Evolutionary conservation across 129 eudicot genomes (phyloP), one percentile per base, ranked within the genome.

Genomic region (Mikania micrantha): DNA sequence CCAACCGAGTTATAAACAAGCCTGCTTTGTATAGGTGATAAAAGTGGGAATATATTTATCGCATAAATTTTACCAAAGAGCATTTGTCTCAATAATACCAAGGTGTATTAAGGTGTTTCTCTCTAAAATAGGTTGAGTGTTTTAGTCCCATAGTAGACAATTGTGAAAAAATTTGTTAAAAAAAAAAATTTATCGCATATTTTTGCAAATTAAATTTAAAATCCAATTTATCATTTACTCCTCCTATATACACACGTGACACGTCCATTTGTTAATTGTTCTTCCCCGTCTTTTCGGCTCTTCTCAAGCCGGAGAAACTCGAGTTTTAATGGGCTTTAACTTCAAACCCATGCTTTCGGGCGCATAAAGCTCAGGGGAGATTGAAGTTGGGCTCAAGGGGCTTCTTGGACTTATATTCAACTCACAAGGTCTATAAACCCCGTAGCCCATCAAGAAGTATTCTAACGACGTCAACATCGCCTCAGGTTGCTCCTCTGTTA

Each of bases 341-440:
- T 88, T 91, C 88, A 91, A 76, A 2, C 98, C 98, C 98, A 91
- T 91, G 84, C 95, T 88, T 78, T 91, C 98, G 0, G 98, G 96
- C 2, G 85, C 78, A 78, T 75, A 86, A 67, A 88, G 95, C 77
- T 91, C 96, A 0, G 96, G 95, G 10, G 95, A 91, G 42, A 91
- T 85, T 73, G 82, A 73, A 65, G 85, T 85, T 27, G 95, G 98
- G 66, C 95, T 88, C 85, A 91, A 77, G 17, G 96, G 96, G 74
- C 96, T 91, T 82, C 98, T 91, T 0, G 98, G 98, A 78, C 98
- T 88, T 28, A 74, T 85, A 57, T 66, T 85, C 68, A 62, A 31
- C 41, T 84, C 84, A 9, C 87, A 64, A 27, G 94, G 87, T 66
- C 83, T 69, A 58, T 79, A 80, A 68, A 88, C 74, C 53, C 96